Conservation (phyloP, 345 rosid genomes). For the Salix exigua region DNA sequence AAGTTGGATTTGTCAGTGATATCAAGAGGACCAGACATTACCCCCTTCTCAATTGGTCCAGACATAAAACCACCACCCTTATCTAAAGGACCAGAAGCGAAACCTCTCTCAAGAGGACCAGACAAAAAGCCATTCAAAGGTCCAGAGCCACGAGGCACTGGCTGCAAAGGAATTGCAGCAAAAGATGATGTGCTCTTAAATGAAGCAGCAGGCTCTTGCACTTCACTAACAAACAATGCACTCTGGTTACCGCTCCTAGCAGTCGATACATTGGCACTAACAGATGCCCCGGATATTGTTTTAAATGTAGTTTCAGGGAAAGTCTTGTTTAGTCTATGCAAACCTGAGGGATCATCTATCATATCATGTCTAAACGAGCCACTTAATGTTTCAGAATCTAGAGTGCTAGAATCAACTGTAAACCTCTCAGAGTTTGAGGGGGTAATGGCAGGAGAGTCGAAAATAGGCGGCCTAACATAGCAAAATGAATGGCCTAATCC, state of each 20-base stretch:
- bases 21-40: slow-evolving; percentile 96
- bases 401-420: slow-evolving; percentile 87
- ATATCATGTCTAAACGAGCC: slow-evolving; percentile 81
- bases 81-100: slow-evolving; percentile 89
- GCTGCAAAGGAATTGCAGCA: slow-evolving; percentile 91
- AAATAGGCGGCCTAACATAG: slow-evolving; percentile 76
- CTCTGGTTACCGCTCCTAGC: slow-evolving; percentile 84
- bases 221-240: slow-evolving; percentile 63
- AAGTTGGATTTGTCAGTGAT: slow-evolving; percentile 71
- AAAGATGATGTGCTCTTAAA: slow-evolving; percentile 94
- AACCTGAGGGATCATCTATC: slow-evolving; percentile 62
- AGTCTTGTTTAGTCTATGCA: slow-evolving; percentile 50
- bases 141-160: slow-evolving; percentile 84
- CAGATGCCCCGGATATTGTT: slow-evolving; percentile 96
- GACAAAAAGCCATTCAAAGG: slow-evolving; percentile 87
- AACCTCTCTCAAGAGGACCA: slow-evolving; percentile 90
- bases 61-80: slow-evolving; percentile 85
- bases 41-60: slow-evolving; percentile 90
- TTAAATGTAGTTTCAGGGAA: slow-evolving; percentile 86
- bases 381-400: slow-evolving; percentile 81
- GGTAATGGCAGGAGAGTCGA: slow-evolving; percentile 86
- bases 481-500: slow-evolving; percentile 99
- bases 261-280: slow-evolving; percentile 94
- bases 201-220: slow-evolving; percentile 88
- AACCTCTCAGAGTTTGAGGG: slow-evolving; percentile 93